Evolutionary conservation across 2,329 filamentous ascomycete genomes (phyloP), one percentile per base, ranked within the genome.

Genomic region (Fusarium compactum): DNA sequence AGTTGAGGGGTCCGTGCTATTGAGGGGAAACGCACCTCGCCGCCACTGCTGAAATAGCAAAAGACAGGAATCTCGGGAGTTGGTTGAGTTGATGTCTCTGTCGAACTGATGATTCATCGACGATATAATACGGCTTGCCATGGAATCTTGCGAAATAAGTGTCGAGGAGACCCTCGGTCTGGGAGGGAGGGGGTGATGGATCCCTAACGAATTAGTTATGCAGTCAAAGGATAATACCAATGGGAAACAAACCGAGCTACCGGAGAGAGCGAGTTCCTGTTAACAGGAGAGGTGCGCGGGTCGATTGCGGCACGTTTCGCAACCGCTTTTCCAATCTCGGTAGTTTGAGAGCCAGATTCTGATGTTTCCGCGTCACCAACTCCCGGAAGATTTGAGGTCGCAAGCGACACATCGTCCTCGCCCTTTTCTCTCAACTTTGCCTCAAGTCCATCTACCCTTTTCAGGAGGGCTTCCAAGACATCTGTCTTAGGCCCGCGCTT

Each of bases 401-500:
- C 70, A 62, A 75, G 74, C 15, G 74, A 76, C n/a, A 57, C 58
- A 44, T 73, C 70, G 24, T 80, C 78, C 14, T 80, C 78, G 71
- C 89, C 90, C 75, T 90, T 89, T 69, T 91, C 89, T 77, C 93
- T 92, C 41, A 97, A 84, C 67, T 91, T 89, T 76, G 92, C 93
- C 78, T 97, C 93, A 53, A 97, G 83, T 2, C 93, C 93, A 78
- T 97, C 94, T 4, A 97, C 93, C 56, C 94, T 87, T 80, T 95
- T 97, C 63, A 97, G 78, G 11, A 97, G 83, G 3, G 94, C 93
- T 78, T 97, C 94, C 32, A 97, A 84, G 7, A 97, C 92, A 78
- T 97, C 94, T 29, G 93, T 97, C 81, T 97, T 97, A 5, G 94
- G 94, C 0, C 94, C 94, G 78, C 94, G 87, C 79, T 97, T 97